Base-by-base conservation (phyloP, 2,329 filamentous ascomycete genomes). In the Zymoseptoria crescenta region DNA sequence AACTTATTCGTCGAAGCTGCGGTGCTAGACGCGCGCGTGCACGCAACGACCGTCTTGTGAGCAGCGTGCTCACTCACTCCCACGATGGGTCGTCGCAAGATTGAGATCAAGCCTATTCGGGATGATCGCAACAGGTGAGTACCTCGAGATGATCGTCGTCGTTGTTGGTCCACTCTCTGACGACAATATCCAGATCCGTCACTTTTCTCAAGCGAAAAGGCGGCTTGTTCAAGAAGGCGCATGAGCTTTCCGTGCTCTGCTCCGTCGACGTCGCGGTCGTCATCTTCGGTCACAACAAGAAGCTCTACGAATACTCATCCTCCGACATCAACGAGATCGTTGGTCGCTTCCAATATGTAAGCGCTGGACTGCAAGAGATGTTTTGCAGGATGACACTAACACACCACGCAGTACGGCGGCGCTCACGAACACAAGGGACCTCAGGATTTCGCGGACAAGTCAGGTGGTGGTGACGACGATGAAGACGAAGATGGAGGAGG, bases 201-300 rank as follows among this genome's bases (percentile, higher is more conserved):
- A 99, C 94, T 51, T 99, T 99, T 75, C 80, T 99, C 68, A 99
- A 99, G 83, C 89, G 94, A 79, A 99, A 99, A 78, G 94, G 93
- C 69, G 94, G 94, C 70, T 81, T 99, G 54, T 99, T 99, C 83
- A 99, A 99, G 81, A 99, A 99, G 84, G 94, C 94, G 56, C 92
- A 99, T 75, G 94, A 99, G 82, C 83, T 99, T 56, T 96, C 93
- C 56, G 94, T 99, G 52, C 87, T 99, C 64, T 99, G 94, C 75
- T 96, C 92, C 48, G 94, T 99, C 73, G 94, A 99, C 74, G 94
- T 99, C 67, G 94, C 94, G 49, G 94, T 99, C 71, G 94, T 99
- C 74, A 96, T 99, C 70, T 97, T 97, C 72, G 93, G 93, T 64
- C 92, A 90, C 77, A 99, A 99, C 77, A 99, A 97, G 82, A 97